Evolutionary conservation across 768 basidiomycete species (phyloP), one percentile per base, ranked within the genome.

Genomic region (Hydnum rufescens): DNA sequence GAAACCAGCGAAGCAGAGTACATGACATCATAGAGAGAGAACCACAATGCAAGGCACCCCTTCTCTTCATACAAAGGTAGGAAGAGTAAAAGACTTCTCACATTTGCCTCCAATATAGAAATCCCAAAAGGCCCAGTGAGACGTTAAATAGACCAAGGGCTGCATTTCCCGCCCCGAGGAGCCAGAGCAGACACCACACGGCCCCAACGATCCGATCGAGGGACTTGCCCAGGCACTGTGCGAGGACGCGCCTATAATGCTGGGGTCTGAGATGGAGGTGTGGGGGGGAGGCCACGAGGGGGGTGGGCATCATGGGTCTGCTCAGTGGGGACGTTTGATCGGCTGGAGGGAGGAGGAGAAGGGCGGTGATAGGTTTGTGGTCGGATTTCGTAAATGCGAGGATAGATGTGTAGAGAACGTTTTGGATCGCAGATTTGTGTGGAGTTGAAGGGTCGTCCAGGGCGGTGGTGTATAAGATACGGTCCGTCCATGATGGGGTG

Each of bases 401-500:
- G 56, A 89, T 72, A 32, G 78, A 76, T 1, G 82, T 83, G 62
- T 92, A 92, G 48, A 86, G 62, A 19, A 84, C 53, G 55, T 80
- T 83, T 2, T 63, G 71, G 55, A 83, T 76, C 53, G 71, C 60
- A 1, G 80, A 76, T 32, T 67, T 60, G 5, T 73, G 67, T 4
- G 70, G 69, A 4, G 64, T 64, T 53, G 72, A 68, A 1, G 75
- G 74, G 62, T 86, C 84, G 1, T 47, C 44, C 22, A 72, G 72
- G 61, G 78, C 69, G 3, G 84, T 85, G 8, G 84, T 72, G 60
- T 88, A 95, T 60, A 96, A 68, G 42, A 97, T 74, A 43, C 93
- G 74, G 64, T 97, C 93, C 28, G 90, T 95, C 84, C 88, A 97
- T 22, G 89, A 77, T 0, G 93, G 92, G 1, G 70, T 72, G 5